phyloP scores from a whole-genome alignment of 225 moss, liverwort and hornwort genomes.

The Straminergon stramineum region DNA sequence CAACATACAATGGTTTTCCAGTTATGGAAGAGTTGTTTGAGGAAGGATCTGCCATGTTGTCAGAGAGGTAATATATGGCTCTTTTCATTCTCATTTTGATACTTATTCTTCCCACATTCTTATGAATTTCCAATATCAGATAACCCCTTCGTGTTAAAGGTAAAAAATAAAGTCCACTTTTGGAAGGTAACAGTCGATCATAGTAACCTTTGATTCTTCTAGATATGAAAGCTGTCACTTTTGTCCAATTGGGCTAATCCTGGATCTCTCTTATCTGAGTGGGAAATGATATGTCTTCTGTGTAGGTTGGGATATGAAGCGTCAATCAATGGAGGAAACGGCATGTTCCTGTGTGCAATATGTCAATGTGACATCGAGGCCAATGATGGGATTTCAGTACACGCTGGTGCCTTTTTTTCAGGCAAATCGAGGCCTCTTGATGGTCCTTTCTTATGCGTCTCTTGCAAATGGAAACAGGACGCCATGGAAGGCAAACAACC shows the following conservation, averaged over 20 bases:
- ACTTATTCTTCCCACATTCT: background rate
- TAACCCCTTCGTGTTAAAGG: too few relatives aligned
- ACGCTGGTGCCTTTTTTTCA: conserved; percentile 51
- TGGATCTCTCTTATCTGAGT: background rate
- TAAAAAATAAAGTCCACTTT: background rate
- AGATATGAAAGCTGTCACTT: background rate
- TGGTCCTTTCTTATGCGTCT: conserved; percentile 43
- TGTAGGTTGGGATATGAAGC: conserved; percentile 47
- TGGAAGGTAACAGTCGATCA: background rate
- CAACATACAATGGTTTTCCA: conserved; percentile 9
- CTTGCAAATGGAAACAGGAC: conserved; percentile 59
- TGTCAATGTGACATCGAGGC: conserved; percentile 56
- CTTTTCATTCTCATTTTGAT: background rate
- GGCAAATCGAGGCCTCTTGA: conserved; percentile 35
- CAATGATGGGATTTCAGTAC: conserved; percentile 56
- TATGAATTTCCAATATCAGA: background rate
- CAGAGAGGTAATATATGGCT: conserved; percentile 25
- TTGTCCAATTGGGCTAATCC: background rate
- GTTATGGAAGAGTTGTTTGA: conserved; percentile 74
- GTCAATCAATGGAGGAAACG: conserved; percentile 39
- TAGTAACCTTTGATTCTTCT: background rate
- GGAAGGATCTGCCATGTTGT: conserved; percentile 76
- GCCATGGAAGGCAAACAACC: conserved; percentile 59
- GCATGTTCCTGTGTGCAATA: conserved; percentile 60
- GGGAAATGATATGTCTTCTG: background rate